Evolutionary conservation across 352 stramenopile genomes (phyloP), one percentile per base, ranked within the genome.

Genomic region (Aphanomyces euteiches): DNA sequence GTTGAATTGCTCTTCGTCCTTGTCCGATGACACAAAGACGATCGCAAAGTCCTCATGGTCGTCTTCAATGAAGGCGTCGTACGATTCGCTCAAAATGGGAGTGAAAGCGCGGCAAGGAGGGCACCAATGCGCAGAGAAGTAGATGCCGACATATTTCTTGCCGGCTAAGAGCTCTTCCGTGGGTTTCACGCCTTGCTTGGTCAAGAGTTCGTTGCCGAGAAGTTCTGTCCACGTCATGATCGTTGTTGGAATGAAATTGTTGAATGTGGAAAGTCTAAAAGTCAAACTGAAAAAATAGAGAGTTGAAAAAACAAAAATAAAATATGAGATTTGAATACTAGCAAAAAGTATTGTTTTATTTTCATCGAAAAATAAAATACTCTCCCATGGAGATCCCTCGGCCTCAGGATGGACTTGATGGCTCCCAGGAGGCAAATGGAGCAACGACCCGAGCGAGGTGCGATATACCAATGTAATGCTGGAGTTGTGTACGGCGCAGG

Each of bases 61-160:
- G 61, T 93, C 84, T 17, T 39, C 64, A 56, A 95, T 73, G 71
- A 97, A 84, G 69, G 96, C 83, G 47, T 96, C 81, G 78, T 98
- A 98, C 40, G 90, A 78, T 48, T 90, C 84, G 70, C 75, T 87
- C 58, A 98, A 83, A 77, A 98, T 88, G 8, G 95, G 95, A 70
- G 95, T 98, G 79, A 99, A 98, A 21, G 81, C 76, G 66, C 90
- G 87, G 81, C 95, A 98, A 40, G 95, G 95, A 47, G 81, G 84
- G 80, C 94, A 98, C 95, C 95, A 98, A 81, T 98, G 87, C 15
- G 95, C 95, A 57, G 83, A 96, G 86, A 98, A 99, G 83, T 98
- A 98, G 56, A 98, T 79, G 36, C 88, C 87, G 38, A 97, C 78
- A 39, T 97, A 79, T 73, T 92, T 91, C 80, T 95, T 95, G 69